Percentiles rank a stretch among this genome's conserved stretches.
Evolutionary conservation across 2,329 filamentous ascomycete species (phyloP).

Genomic region (Fusarium sp.): DNA sequence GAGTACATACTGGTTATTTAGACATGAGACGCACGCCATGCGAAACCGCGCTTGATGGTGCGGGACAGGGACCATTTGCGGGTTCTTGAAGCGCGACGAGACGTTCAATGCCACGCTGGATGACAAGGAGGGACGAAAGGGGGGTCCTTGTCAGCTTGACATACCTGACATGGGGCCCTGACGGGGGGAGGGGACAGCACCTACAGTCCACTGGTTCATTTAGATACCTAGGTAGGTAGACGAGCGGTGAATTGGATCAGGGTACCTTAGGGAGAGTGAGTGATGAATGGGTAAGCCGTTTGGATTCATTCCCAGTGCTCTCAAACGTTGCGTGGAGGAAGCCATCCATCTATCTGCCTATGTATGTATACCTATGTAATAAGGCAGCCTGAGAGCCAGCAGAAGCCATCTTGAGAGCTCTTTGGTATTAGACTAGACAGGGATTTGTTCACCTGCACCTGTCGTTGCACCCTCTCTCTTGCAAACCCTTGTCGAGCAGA

Average conservation of each 20-base stretch:
- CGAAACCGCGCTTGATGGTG: slow-evolving; percentile 38
- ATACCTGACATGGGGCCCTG: slow-evolving; percentile 21
- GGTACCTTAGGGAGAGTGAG: not conserved
- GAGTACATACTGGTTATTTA: not conserved
- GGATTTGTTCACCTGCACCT: slow-evolving; percentile 20
- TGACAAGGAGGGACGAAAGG: slow-evolving; percentile 41
- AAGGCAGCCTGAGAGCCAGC: slow-evolving; percentile 24
- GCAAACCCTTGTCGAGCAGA: slow-evolving; percentile 25
- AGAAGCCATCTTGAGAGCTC: slow-evolving; percentile 18
- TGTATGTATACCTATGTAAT: not conserved
- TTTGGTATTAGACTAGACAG: slow-evolving; percentile 28
- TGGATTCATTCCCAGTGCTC: not conserved
- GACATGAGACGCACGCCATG: slow-evolving; percentile 39
- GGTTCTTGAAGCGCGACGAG: slow-evolving; percentile 34
- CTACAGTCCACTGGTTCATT: not conserved
- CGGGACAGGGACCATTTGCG: slow-evolving; percentile 35
- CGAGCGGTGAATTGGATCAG: slow-evolving; percentile 33
- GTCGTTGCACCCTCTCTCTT: slow-evolving; percentile 17
- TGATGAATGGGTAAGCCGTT: slow-evolving; percentile 10
- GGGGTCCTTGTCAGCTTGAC: slow-evolving; percentile 6
- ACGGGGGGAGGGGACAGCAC: slow-evolving; percentile 20
- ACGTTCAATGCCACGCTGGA: slow-evolving; percentile 43
- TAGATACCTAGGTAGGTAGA: not conserved
- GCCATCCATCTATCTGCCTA: slow-evolving; percentile 1
- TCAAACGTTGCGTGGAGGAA: slow-evolving; percentile 13